Base-by-base conservation (phyloP, 2,329 filamentous ascomycete genomes). In the Neopestalotiopsis sp. region DNA sequence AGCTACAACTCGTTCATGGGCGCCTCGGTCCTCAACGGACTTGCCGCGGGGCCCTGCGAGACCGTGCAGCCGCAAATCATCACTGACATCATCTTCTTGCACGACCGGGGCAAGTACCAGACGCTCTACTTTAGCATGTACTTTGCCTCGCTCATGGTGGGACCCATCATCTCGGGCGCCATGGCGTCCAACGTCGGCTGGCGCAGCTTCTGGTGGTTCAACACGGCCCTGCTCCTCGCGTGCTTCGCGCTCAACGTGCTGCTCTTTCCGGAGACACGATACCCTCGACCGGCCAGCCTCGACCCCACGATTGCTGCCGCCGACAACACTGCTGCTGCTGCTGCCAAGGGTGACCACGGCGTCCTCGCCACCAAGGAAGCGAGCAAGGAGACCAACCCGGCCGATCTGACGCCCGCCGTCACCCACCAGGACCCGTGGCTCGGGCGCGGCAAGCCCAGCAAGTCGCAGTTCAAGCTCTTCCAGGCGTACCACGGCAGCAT, bases 191-290 rank as follows among this genome's bases (percentile, higher is more conserved):
- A 86, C 45, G 75, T 85, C 4, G 88, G 88, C 62, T 90, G 88
- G 86, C 81, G 88, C 32, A 88, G 81, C 73, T 91, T 91, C 76
- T 91, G 88, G 87, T 91, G 89, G 89, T 81, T 91, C 71, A 90
- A 91, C 71, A 85, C 88, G 2, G 89, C 76, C 1, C 65, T 91
- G 1, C 77, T 89, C 2, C 84, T 79, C 1, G 73, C 86, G 3
- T 83, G 84, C 0, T 78, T 86, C 28, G 38, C 89, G 4, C 80
- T 88, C 74, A 81, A 86, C 42, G 75, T 90, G 34, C 88, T 90
- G 74, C 80, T 88, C 73, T 91, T 91, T 72, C 90, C 90, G 0
- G 89, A 91, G 75, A 91, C 89, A 0, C 87, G 86, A 70, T 91
- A 84, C 79, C 83, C 86, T 67, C 86, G 89, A 13, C 69, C 71